Evolutionary conservation across 2,329 filamentous ascomycete species (phyloP).

Genomic region (Gnomoniopsis smithogilvyi): DNA sequence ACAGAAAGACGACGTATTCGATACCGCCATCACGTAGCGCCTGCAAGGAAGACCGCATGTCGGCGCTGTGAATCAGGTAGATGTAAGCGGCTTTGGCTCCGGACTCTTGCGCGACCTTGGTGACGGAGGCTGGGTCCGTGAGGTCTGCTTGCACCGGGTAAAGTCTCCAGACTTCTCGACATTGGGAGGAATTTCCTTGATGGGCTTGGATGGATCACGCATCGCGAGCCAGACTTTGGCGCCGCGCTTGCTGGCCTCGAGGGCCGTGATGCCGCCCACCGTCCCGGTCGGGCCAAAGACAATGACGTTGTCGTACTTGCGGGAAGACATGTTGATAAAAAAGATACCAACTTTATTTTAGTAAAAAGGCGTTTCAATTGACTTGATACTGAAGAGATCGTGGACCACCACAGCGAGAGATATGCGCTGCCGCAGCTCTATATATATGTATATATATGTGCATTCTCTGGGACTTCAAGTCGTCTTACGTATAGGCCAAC

Average conservation of each 20-base stretch:
- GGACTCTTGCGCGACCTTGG: slow-evolving; percentile 35
- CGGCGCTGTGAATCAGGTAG: slow-evolving; percentile 33
- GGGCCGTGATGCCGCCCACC: slow-evolving; percentile 39
- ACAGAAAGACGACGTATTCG: slow-evolving; percentile 41
- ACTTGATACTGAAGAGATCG: too few species aligned
- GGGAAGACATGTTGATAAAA: not conserved
- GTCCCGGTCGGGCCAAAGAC: slow-evolving; percentile 48
- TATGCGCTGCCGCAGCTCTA: too few species aligned
- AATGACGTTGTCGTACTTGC: slow-evolving; percentile 29
- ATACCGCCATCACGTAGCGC: slow-evolving; percentile 43
- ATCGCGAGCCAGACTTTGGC: slow-evolving; percentile 29
- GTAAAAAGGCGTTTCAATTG: too few species aligned
- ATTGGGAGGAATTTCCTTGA: slow-evolving; percentile 24
- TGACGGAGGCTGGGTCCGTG: slow-evolving; percentile 35
- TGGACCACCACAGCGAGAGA: too few species aligned
- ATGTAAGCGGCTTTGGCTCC: slow-evolving; percentile 46
- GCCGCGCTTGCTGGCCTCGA: slow-evolving; percentile 34
- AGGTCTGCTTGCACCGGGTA: slow-evolving; percentile 37
- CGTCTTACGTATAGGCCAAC: too few species aligned
- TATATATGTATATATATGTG: too few species aligned
- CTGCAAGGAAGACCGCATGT: slow-evolving; percentile 36
- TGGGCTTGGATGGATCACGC: slow-evolving; percentile 33
- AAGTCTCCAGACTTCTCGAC: slow-evolving; percentile 16
- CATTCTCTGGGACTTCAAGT: too few species aligned
- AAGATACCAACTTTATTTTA: too few species aligned